Conservation (phyloP, 108 stramenopile species). For the Phaeodactylum tricornutum region DNA sequence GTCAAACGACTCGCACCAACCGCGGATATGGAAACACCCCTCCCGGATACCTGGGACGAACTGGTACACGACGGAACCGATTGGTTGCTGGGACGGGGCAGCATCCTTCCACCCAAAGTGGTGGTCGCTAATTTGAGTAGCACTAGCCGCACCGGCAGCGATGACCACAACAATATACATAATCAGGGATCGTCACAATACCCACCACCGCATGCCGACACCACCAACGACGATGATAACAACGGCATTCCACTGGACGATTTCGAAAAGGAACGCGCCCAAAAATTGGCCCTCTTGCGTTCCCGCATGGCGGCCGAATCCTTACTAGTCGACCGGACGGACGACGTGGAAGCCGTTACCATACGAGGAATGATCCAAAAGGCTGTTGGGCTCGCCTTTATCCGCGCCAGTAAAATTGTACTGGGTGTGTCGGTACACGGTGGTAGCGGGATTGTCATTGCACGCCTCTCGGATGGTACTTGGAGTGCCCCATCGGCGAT, state of each 20-base stretch:
- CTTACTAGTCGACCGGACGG: constrained; percentile 7
- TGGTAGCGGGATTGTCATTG: constrained; percentile 78
- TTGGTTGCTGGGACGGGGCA: constrained; percentile 20
- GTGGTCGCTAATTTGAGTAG: not conserved
- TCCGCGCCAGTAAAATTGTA: constrained; percentile 74
- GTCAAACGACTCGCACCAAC: constrained; percentile 43
- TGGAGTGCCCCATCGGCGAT: constrained; percentile 88
- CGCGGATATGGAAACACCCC: constrained; percentile 12
- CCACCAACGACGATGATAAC: constrained; percentile 7
- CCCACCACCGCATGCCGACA: too few relatives aligned
- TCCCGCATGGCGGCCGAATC: constrained; percentile 22
- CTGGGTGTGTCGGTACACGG: constrained; percentile 67
- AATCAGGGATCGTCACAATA: too few relatives aligned
- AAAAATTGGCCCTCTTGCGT: constrained; percentile 13
- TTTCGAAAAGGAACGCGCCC: constrained; percentile 13
- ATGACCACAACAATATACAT: not conserved
- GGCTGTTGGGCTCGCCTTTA: constrained; percentile 72
- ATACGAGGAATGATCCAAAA: constrained; percentile 76
- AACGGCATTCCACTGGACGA: constrained; percentile 14
- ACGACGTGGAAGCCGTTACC: constrained; percentile 51
- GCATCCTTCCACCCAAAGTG: constrained; percentile 19
- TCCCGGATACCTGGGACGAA: constrained; percentile 27
- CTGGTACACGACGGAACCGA: constrained; percentile 24
- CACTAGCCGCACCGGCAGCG: not conserved
- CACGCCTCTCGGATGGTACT: constrained; percentile 68